A percentile compares a stretch with the other conserved stretches of the same genome.
phyloP scores from a whole-genome alignment of 2,329 filamentous ascomycete species.

The Clarireedia homoeocarpa region DNA sequence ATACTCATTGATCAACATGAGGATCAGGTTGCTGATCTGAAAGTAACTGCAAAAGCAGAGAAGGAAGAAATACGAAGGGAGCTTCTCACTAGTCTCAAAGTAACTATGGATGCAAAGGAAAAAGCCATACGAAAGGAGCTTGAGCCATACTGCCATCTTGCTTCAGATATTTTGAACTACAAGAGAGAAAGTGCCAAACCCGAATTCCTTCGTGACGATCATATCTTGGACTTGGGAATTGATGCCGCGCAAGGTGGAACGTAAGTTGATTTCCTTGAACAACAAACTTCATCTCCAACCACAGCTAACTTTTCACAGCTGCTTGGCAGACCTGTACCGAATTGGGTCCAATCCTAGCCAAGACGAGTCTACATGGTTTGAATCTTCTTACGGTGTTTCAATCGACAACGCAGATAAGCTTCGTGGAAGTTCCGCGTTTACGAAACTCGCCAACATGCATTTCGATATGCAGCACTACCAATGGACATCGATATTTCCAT shows the following conservation, averaged over 20 bases:
- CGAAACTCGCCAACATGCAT: background rate
- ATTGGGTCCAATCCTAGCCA: background rate
- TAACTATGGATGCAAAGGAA: too few relatives aligned
- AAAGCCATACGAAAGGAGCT: too few relatives aligned
- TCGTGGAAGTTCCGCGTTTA: background rate
- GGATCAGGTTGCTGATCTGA: too few relatives aligned
- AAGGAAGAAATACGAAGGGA: too few relatives aligned
- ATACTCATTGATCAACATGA: too few relatives aligned
- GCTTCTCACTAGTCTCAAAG: too few relatives aligned
- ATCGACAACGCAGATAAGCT: background rate
- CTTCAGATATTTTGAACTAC: background rate
- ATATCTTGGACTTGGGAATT: background rate
- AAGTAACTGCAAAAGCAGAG: too few relatives aligned
- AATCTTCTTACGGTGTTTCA: background rate
- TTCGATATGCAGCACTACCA: background rate
- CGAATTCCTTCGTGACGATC: background rate
- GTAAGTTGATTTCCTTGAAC: background rate
- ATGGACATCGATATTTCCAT: too few relatives aligned
- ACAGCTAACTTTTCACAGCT: background rate
- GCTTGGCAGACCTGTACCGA: background rate
- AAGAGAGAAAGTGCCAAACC: constrained; percentile 1
- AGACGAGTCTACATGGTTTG: background rate
- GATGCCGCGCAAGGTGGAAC: background rate
- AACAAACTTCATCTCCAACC: background rate
- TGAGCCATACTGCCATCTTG: too few relatives aligned